Evolutionary conservation across 176 grass and related monocot species (phyloP).

Genomic region (Cenchrus fungigraminus): DNA sequence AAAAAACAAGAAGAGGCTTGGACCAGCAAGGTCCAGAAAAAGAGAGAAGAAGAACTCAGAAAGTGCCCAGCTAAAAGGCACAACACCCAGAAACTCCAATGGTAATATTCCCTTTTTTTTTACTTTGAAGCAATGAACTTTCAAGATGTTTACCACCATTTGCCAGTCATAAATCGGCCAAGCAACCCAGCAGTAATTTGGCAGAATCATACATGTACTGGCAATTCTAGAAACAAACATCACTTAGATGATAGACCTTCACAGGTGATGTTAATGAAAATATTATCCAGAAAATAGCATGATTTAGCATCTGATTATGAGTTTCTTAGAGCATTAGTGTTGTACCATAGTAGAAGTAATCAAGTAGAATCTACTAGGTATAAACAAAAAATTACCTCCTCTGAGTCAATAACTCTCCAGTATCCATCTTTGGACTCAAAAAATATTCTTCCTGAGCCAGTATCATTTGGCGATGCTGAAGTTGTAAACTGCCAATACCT

Average conservation of each 20-base stretch:
- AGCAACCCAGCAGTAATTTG: constrained; percentile 1
- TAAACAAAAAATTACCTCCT: constrained; percentile 63
- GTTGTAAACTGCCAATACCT: constrained; percentile 95
- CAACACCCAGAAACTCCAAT: not conserved
- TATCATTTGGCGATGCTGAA: constrained; percentile 88
- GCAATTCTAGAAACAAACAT: constrained; percentile 24
- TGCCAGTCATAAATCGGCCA: not conserved
- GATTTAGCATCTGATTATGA: constrained; percentile 17
- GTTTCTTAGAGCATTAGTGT: not conserved
- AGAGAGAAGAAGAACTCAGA: not conserved
- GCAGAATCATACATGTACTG: not conserved
- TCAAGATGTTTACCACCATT: not conserved
- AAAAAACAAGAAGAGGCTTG: not conserved
- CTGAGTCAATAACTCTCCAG: constrained; percentile 91
- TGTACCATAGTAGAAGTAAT: constrained; percentile 4
- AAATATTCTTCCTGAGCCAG: constrained; percentile 92
- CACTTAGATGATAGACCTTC: constrained; percentile 3
- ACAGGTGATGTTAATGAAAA: constrained; percentile 22
- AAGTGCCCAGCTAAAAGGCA: not conserved
- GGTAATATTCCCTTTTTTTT: constrained; percentile 4
- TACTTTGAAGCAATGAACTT: constrained; percentile 1
- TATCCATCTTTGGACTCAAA: constrained; percentile 88
- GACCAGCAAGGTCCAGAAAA: not conserved
- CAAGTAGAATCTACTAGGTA: constrained; percentile 16
- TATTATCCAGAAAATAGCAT: constrained; percentile 6